These are phyloP conservation scores for Venturia carpophila DNA, from an alignment of 2,329 filamentous ascomycete genomes.

Conservation along the genomic window DNA sequence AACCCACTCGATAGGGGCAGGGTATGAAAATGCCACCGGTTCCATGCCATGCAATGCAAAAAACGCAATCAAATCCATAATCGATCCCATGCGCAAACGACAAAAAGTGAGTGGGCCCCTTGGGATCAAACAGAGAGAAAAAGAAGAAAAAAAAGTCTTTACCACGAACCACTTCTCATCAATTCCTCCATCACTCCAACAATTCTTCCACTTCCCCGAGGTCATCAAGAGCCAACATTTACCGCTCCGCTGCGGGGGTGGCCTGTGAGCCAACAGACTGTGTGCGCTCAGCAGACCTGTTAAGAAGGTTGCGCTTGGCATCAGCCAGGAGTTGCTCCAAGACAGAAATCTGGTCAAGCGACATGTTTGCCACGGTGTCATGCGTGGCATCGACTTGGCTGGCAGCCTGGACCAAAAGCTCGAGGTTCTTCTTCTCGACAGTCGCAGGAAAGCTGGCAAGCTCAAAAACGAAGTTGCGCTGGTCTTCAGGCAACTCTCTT, in stretches of 20 bases:
- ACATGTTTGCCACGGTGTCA: neutral
- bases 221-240: neutral
- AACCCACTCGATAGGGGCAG: neutral
- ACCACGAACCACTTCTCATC: neutral
- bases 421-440: neutral
- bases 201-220: neutral
- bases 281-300: neutral
- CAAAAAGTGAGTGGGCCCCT: neutral
- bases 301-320: neutral
- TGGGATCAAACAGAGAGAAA: neutral
- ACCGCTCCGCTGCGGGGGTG: neutral
- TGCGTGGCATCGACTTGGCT: neutral
- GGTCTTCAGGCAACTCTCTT: neutral
- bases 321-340: constrained; percentile 6
- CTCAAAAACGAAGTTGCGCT: neutral
- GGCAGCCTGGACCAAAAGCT: neutral
- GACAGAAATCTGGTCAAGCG: neutral
- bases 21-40: constrained; percentile 11
- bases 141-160: neutral
- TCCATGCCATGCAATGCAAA: constrained; percentile 14
- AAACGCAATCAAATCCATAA: neutral
- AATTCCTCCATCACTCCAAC: neutral
- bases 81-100: neutral
- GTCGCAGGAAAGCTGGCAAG: neutral
- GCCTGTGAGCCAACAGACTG: constrained; percentile 7